Conservation (phyloP, 2,329 filamentous ascomycete species). For the Verruconis gallopava region DNA sequence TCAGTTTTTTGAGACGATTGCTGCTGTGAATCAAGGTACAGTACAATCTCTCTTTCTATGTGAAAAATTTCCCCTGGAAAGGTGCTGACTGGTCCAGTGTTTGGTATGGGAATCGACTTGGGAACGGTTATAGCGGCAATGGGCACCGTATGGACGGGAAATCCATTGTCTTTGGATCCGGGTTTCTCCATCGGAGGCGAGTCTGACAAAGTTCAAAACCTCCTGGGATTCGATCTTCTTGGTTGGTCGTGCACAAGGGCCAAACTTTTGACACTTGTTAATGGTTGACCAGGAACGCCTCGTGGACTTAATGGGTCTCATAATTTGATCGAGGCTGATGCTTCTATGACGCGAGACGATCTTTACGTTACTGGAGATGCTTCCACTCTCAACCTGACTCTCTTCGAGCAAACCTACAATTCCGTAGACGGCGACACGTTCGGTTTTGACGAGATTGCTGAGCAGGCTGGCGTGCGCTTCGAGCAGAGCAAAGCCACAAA, state of each 20-base stretch:
- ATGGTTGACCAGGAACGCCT: conserved; percentile 30
- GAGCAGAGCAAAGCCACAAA: neutral
- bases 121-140: conserved; percentile 34
- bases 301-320: conserved; percentile 39
- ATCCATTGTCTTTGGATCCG: conserved; percentile 36
- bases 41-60: no score
- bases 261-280: no score
- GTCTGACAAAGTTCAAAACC: conserved; percentile 25
- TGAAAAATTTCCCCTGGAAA: no score
- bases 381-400: neutral
- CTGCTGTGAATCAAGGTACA: conserved; percentile 7
- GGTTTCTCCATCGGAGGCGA: conserved; percentile 42
- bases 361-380: conserved; percentile 31
- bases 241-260: no score
- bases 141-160: conserved; percentile 29
- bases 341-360: conserved; percentile 39
- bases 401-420: conserved; percentile 3
- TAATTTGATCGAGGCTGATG: conserved; percentile 43
- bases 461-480: neutral
- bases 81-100: conserved; percentile 22
- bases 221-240: conserved; percentile 17
- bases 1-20: neutral
- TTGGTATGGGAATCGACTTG: conserved; percentile 35
- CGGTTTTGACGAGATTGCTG: neutral
- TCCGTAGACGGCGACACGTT: neutral